phyloP scores from a whole-genome alignment of 441 rosid species.

The Corymbia citriodora region DNA sequence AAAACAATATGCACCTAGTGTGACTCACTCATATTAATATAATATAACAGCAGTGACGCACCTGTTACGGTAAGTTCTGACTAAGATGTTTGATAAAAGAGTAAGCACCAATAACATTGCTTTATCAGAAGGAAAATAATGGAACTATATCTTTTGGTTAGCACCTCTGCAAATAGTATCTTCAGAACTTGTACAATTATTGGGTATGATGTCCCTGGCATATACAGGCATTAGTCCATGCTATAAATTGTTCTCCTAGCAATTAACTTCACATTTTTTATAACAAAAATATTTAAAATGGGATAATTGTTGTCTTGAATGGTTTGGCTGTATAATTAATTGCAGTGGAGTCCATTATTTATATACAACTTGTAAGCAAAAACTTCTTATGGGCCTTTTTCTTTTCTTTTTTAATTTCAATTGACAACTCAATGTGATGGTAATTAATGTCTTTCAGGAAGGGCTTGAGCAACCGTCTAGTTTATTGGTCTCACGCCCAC shows the following conservation, averaged over 20 bases:
- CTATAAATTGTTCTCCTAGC: neutral
- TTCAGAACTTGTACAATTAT: neutral
- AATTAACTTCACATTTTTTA: neutral
- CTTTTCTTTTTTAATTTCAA: neutral
- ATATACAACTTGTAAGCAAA: neutral
- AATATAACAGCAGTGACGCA: neutral
- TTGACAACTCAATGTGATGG: conserved; percentile 1
- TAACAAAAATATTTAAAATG: neutral
- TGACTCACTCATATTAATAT: neutral
- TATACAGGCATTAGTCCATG: neutral
- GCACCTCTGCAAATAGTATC: neutral
- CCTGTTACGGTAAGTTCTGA: neutral
- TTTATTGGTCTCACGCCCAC: conserved; percentile 57
- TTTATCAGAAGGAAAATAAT: neutral
- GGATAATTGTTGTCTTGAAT: neutral
- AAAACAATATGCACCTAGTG: neutral
- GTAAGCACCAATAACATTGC: neutral
- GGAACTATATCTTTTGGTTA: neutral
- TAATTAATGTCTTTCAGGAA: conserved; percentile 37
- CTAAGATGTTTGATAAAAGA: neutral
- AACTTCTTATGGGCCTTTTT: neutral
- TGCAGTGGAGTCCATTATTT: neutral
- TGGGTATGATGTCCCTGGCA: neutral
- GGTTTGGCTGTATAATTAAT: neutral
- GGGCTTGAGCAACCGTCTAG: conserved; percentile 65